Base-by-base conservation (phyloP, 2,329 filamentous ascomycete species). In the Corynespora cassiicola region DNA sequence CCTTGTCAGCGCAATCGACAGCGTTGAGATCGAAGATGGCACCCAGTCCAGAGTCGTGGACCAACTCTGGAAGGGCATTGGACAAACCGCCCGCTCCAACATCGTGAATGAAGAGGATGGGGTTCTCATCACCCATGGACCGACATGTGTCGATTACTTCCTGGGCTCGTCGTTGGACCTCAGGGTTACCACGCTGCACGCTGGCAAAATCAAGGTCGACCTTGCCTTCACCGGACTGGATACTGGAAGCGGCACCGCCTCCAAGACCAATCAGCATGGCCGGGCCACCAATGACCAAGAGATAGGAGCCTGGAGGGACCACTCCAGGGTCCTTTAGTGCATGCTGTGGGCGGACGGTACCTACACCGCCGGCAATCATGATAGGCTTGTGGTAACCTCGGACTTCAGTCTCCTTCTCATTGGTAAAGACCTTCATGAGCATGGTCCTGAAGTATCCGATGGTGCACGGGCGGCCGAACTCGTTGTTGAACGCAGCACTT, bases 221-320 rank as follows among this genome's bases (percentile, higher is more conserved):
- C 30, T 88, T 94, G 20, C 86, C 87, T 73, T 96, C 90, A 31
- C 87, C 88, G 12, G 90, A 94, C 23, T 89, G 84, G 45, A 90
- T 88, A 73, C 88, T 95, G 2, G 92, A 97, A 7, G 94, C 94
- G 35, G 94, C 94, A 61, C 94, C 94, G 44, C 94, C 94, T 54
- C 94, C 94, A 36, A 99, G 84, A 24, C 94, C 94, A 61, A 99
- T 97, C 22, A 99, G 78, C 94, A 99, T 99, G 8, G 92, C 92
- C 23, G 94, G 94, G 0, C 94, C 94, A 58, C 94, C 94, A 12
- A 99, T 84, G 15, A 97, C 92, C 52, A 99, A 86, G 29, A 95
- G 81, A 64, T 92, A 88, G 12, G 91, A 90, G n/a, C 90, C 92
- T 34, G 90, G 81, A 35, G 85, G 85, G 12, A 99, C 94, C 47